These are phyloP conservation scores for Dictyostelium intermedium DNA, from an alignment of 78 protist species.

Conservation along the genomic window DNA sequence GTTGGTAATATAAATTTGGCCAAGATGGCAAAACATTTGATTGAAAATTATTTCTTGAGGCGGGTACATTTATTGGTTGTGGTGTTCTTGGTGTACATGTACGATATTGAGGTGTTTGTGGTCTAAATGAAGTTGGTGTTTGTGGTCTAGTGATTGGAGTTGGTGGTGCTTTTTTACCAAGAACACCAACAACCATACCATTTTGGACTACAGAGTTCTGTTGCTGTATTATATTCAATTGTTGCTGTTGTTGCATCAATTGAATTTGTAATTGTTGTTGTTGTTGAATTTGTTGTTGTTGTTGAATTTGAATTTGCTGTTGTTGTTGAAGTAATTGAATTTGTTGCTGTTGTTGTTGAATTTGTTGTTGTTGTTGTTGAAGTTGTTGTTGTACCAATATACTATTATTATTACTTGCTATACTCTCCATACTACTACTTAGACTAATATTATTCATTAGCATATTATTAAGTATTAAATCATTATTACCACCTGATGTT, in stretches of 20 bases:
- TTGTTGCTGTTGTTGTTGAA: constrained; percentile 8
- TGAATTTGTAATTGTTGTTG: not conserved
- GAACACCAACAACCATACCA: not conserved
- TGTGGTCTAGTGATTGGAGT: not conserved
- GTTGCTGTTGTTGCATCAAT: not conserved
- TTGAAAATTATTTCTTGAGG: not conserved
- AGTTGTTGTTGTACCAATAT: not conserved
- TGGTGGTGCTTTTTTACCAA: not conserved
- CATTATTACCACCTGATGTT: not conserved
- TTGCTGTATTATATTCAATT: not conserved
- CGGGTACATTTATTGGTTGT: constrained; percentile 3
- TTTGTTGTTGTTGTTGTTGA: constrained; percentile 33
- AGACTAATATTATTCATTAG: not conserved
- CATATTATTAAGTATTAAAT: not conserved
- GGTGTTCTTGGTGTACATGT: not conserved
- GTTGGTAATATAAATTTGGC: constrained; percentile 18
- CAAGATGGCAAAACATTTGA: not conserved
- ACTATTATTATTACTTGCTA: not conserved
- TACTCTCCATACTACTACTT: not conserved
- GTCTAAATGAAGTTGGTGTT: constrained; percentile 20
- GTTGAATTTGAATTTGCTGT: constrained; percentile 33
- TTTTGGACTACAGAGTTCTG: not conserved
- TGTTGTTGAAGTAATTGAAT: constrained; percentile 7
- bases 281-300: constrained; percentile 20
- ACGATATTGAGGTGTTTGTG: constrained; percentile 26